Base-by-base conservation (phyloP, 192 early-diverging fungal genomes). In the Gamsiella multidivaricata region DNA sequence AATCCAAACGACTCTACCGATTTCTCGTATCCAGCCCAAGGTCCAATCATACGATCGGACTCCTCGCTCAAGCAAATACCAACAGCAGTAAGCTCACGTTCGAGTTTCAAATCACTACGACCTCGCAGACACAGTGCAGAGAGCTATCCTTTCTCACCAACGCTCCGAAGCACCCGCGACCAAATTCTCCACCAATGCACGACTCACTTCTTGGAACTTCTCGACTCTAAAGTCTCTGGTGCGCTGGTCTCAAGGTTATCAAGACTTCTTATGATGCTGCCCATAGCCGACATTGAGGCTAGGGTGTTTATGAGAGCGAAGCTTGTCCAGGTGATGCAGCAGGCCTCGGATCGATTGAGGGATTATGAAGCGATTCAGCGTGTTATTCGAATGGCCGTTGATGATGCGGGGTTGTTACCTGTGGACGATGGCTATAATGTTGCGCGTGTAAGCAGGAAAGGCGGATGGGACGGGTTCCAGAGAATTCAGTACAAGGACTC, bases 181-280 rank as follows among this genome's bases (percentile, higher is more conserved):
- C 70, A 65, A 32, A 64, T 73, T 29, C 43, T 73, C 2, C 61
- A 73, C 20, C 70, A 73, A 23, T 73, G 61, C 55, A 65, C 70
- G 42, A 42, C 54, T 23, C 71, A 75, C 34, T 75, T 54, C 33
- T n/a, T 65, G n/a, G 58, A 64, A 18, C 39, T 75, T 0, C 37
- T 75, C 23, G 71, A 66, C 7, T 54, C 63, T 3, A 58, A 66
- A 32, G 52, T 74, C 25, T 74, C 63, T 7, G 62, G 54, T 37
- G 47, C 49, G 1, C 37, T 74, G n/a, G 22, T 50, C 4, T 41
- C 37, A 0, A 54, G 56, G 37, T 56, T 74, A 11, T 74, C 71
- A 9, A 12, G 63, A 18, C 56, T 74, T 1, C 49, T 65, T 36
- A 74, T 74, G 71, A 65, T 74, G 71, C 7, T 74, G 14, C 71